phyloP scores from a whole-genome alignment of 768 basidiomycete genomes.

The Russula brevipes region DNA sequence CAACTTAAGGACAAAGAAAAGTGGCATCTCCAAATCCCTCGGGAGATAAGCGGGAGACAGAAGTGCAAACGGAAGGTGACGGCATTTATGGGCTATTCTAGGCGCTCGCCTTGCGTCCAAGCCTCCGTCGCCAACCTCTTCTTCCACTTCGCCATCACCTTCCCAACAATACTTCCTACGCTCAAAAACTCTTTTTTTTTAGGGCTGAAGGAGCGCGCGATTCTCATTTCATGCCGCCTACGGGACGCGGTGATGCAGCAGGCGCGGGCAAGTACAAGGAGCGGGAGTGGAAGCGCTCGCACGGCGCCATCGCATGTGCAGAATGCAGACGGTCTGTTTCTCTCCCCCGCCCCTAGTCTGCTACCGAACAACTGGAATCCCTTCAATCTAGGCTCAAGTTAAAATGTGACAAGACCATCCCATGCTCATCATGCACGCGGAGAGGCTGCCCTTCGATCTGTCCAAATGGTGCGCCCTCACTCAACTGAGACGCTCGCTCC shows the following conservation, averaged over 20 bases:
- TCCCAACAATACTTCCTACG: neutral
- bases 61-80: no score
- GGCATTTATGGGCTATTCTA: no score
- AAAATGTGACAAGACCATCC: conserved; percentile 69
- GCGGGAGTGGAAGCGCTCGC: conserved; percentile 26
- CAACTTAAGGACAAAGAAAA: no score
- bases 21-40: no score
- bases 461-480: conserved; percentile 48
- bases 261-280: conserved; percentile 11
- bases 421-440: conserved; percentile 54
- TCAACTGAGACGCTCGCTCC: neutral
- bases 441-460: conserved; percentile 75
- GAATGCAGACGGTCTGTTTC: conserved; percentile 25
- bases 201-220: neutral
- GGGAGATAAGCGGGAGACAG: no score
- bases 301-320: conserved; percentile 25
- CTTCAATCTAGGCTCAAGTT: conserved; percentile 47
- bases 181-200: no score
- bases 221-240: conserved; percentile 6
- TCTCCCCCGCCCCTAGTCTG: neutral
- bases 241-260: conserved; percentile 2
- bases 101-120: no score
- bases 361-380: neutral
- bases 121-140: neutral
- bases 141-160: neutral